These are phyloP conservation scores for Boletus subparvulus DNA, from an alignment of 768 basidiomycete genomes.

Conservation along the genomic window DNA sequence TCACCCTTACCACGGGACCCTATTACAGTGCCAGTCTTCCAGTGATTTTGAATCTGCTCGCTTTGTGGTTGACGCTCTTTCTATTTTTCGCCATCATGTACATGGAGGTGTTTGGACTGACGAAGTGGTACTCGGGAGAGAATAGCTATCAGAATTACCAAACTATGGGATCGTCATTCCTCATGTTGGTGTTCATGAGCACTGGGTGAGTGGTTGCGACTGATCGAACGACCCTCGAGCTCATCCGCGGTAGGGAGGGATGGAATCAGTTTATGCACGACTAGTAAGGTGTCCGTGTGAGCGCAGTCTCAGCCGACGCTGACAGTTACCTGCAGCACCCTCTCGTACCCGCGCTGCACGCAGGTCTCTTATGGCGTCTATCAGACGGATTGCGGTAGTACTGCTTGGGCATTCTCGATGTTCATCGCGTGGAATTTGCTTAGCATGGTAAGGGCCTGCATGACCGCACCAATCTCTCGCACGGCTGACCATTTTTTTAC, in stretches of 20 bases:
- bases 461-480: conserved; percentile 13
- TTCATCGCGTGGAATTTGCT: conserved; percentile 96
- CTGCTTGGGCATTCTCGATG: conserved; percentile 76
- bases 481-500: neutral
- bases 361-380: conserved; percentile 42
- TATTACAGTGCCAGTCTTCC: conserved; percentile 74
- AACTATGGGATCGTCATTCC: conserved; percentile 71
- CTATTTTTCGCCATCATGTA: conserved; percentile 87
- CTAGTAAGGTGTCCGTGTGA: conserved; percentile 48
- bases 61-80: conserved; percentile 88
- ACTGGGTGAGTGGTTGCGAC: conserved; percentile 63
- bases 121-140: conserved; percentile 77
- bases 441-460: conserved; percentile 68
- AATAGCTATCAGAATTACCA: conserved; percentile 74
- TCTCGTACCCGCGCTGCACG: conserved; percentile 81
- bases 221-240: neutral
- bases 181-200: conserved; percentile 92
- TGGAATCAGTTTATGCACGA: conserved; percentile 99
- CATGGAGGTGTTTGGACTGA: conserved; percentile 89
- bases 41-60: conserved; percentile 78
- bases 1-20: neutral
- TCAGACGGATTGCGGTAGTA: conserved; percentile 86
- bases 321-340: conserved; percentile 47
- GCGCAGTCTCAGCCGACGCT: neutral
- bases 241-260: conserved; percentile 60